Conservation (phyloP, 2,329 filamentous ascomycete genomes). For the Trichoderma arundinaceum region DNA sequence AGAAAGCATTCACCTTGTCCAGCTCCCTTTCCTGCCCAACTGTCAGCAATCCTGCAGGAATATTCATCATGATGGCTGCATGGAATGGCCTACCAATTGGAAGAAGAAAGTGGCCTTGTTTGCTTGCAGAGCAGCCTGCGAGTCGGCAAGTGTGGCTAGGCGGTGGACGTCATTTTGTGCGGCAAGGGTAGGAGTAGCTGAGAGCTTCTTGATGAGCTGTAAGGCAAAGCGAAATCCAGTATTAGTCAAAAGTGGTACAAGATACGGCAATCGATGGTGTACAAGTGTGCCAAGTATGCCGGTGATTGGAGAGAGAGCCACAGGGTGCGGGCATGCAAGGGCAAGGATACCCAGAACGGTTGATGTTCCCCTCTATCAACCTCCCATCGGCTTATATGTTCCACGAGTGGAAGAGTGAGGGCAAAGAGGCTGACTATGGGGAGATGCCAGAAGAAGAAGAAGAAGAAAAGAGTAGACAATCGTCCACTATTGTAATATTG, state of each 20-base stretch:
- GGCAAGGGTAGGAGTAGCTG: conserved; percentile 82
- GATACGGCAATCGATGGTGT: conserved; percentile 20
- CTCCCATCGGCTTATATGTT: conserved; percentile 1
- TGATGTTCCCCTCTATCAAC: conserved; percentile 16
- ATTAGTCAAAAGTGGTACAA: conserved; percentile 23
- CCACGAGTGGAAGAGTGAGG: not conserved
- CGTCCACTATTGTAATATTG: not conserved
- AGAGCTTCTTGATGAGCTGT: conserved; percentile 98
- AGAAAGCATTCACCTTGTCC: conserved; percentile 98
- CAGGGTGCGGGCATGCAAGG: conserved; percentile 28
- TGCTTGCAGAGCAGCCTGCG: conserved; percentile 88
- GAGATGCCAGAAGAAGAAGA: not conserved
- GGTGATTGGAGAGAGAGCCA: conserved; percentile 18
- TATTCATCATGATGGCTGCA: conserved; percentile 38
- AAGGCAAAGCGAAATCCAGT: conserved; percentile 25
- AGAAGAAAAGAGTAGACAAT: not conserved
- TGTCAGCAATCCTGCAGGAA: conserved; percentile 48
- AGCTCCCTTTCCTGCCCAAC: conserved; percentile 83
- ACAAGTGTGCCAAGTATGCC: conserved; percentile 15
- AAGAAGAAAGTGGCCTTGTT: conserved; percentile 99
- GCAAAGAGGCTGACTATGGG: not conserved
- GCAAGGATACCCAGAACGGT: conserved; percentile 22
- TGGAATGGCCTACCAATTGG: conserved; percentile 71
- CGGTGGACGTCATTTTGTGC: conserved; percentile 71
- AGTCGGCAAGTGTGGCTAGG: conserved; percentile 62